Base-by-base conservation (phyloP, 1,139 yeast genomes). In the Yamadazyma diospyri region DNA sequence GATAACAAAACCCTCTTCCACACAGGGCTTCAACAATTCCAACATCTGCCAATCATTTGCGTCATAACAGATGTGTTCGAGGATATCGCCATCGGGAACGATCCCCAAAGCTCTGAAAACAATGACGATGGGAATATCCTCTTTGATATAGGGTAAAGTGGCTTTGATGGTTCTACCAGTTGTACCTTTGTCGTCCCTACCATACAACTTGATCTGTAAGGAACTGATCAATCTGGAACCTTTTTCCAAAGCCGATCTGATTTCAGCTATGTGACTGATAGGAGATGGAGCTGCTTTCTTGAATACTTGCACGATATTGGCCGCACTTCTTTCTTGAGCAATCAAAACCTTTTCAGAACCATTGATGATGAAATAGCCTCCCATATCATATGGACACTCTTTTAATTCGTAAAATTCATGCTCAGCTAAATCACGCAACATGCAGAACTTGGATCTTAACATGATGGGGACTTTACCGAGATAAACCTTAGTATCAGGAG, bases 371-470 rank as follows among this genome's bases (percentile, higher is more conserved):
- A 92, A 92, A 62, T 92, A 92, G 42, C 99, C 99, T 60, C 99
- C 99, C 92, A 88, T 92, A 72, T 92, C 99, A 61, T 86, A 92
- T 19, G 98, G 98, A 65, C 99, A 92, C 64, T 92, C 99, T 61
- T 92, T 89, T 54, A 92, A 76, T 51, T 89, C 95, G 61, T 88
- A 92, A 53, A 89, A 77, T 60, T 92, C 98, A 47, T 86, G 89
- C 51, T 92, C 98, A n/a, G 87, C 81, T 47, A 92, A 75, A 42
- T 87, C 96, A 51, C 89, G 76, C 51, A 94, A 73, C 72, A 89
- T 81, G 76, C 99, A 94, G 57, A 88, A 92, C 66, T 87, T 89
- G 36, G 97, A 88, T 52, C 97, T 76, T 53, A 94, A 73, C 99
- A 94, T 94, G 59, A 94, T 88, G 34, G 99, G 99, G 38, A 94